Conservation (phyloP, 2,329 filamentous ascomycete genomes). For the Aspergillus brasiliensis region DNA sequence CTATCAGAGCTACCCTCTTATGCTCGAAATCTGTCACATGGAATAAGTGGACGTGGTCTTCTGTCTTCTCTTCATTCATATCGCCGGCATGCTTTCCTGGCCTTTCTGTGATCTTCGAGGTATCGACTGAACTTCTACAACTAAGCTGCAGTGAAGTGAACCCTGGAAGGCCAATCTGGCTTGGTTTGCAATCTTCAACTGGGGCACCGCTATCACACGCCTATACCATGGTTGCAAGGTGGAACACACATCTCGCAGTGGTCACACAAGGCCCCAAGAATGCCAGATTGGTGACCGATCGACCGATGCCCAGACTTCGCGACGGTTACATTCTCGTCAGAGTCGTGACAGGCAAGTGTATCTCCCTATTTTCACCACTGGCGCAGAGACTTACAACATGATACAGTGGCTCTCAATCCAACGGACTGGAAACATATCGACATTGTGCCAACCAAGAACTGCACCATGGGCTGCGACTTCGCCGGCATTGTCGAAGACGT, state of each 20-base stretch:
- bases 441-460: background rate
- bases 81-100: too few relatives aligned
- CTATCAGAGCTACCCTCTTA: too few relatives aligned
- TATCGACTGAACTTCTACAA: too few relatives aligned
- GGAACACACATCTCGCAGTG: background rate
- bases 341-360: background rate
- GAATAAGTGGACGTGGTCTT: too few relatives aligned
- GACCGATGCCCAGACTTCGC: background rate
- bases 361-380: background rate
- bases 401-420: constrained; percentile 53
- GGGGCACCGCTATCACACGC: background rate
- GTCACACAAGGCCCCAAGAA: background rate
- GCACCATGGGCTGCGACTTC: constrained; percentile 10
- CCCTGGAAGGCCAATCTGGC: too few relatives aligned
- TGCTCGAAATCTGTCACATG: too few relatives aligned
- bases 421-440: constrained; percentile 11
- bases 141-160: too few relatives aligned
- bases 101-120: too few relatives aligned
- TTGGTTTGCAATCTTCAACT: too few relatives aligned
- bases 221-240: background rate
- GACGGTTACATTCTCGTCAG: background rate
- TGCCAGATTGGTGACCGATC: background rate
- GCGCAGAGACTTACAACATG: background rate
- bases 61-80: too few relatives aligned
- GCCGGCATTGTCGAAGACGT: constrained; percentile 16